Evolutionary conservation across 164 flowering plant species (phyloP).

Genomic region (Piper betle): DNA sequence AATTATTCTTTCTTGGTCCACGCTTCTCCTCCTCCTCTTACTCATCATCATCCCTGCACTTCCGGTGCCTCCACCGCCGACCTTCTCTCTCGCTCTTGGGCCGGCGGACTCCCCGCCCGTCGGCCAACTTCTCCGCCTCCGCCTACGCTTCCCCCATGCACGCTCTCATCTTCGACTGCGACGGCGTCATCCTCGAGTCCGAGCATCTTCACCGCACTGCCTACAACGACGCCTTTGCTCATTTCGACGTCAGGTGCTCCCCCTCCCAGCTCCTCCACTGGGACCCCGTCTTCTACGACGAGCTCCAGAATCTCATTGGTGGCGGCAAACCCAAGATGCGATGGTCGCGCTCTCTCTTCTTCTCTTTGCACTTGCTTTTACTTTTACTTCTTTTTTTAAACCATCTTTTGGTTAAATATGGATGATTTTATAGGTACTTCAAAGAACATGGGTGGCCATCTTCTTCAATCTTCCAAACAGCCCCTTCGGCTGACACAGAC

Average conservation of each 20-base stretch:
- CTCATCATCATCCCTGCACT: neutral
- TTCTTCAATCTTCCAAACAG: conserved; percentile 40
- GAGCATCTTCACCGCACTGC: conserved; percentile 90
- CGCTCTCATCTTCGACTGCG: conserved; percentile 92
- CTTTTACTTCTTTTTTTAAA: neutral
- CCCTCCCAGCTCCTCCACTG: conserved; percentile 50
- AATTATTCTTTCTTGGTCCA: neutral
- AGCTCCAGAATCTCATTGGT: conserved; percentile 75
- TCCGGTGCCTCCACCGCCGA: neutral
- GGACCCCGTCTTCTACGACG: conserved; percentile 74
- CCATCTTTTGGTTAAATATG: neutral
- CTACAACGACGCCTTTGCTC: conserved; percentile 79
- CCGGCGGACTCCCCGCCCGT: neutral
- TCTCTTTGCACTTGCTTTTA: neutral
- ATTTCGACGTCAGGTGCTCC: conserved; percentile 66
- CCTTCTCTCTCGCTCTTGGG: neutral
- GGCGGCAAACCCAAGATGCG: conserved; percentile 99
- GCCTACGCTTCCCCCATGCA: conserved; percentile 20
- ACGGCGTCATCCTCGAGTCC: conserved; percentile 91
- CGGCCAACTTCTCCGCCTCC: neutral
- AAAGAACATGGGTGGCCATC: conserved; percentile 90
- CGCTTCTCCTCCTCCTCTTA: neutral
- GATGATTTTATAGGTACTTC: conserved; percentile 49
- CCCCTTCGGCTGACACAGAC: conserved; percentile 53
- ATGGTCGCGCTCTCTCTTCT: conserved; percentile 28